Percentiles rank a stretch among this genome's conserved stretches.
Evolutionary conservation across 2,329 filamentous ascomycete species (phyloP).

Genomic region (Triangularia verruculosa): DNA sequence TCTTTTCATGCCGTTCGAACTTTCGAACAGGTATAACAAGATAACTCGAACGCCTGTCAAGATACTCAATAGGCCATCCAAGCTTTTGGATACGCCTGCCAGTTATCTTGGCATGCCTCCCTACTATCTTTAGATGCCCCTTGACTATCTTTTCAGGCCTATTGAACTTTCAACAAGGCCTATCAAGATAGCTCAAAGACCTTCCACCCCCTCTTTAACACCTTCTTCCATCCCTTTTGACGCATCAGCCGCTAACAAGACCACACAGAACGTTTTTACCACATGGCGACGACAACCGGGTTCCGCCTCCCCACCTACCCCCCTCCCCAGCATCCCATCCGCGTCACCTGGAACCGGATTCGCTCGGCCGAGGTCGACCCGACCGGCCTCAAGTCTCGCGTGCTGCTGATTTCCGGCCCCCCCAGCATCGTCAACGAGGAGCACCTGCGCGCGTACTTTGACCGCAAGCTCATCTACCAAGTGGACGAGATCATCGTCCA

Average conservation of each 20-base stretch:
- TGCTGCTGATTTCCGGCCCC: slow-evolving; percentile 50
- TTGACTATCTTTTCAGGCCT: background rate
- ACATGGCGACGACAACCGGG: slow-evolving; percentile 26
- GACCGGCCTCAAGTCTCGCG: slow-evolving; percentile 41
- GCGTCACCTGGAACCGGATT: slow-evolving; percentile 49
- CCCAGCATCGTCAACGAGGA: slow-evolving; percentile 42
- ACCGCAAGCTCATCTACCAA: slow-evolving; percentile 44
- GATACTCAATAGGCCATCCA: background rate
- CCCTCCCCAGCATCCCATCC: slow-evolving; percentile 27
- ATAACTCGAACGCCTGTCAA: background rate
- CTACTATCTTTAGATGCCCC: background rate
- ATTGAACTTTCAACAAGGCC: background rate
- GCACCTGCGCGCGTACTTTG: slow-evolving; percentile 42
- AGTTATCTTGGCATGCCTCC: too few species aligned
- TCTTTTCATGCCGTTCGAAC: background rate
- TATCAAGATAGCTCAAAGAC: background rate
- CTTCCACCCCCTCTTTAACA: background rate
- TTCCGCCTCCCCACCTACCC: slow-evolving; percentile 36
- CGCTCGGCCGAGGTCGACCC: slow-evolving; percentile 34
- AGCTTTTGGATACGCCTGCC: background rate
- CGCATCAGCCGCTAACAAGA: too few species aligned
- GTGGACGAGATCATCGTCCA: slow-evolving; percentile 39
- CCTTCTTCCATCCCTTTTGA: too few species aligned
- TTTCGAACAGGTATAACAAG: background rate
- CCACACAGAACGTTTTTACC: slow-evolving; percentile 31